A percentile compares a stretch with the other conserved stretches of the same genome.
phyloP scores from a whole-genome alignment of 768 basidiomycete species.

The Pleurotus giganteus region DNA sequence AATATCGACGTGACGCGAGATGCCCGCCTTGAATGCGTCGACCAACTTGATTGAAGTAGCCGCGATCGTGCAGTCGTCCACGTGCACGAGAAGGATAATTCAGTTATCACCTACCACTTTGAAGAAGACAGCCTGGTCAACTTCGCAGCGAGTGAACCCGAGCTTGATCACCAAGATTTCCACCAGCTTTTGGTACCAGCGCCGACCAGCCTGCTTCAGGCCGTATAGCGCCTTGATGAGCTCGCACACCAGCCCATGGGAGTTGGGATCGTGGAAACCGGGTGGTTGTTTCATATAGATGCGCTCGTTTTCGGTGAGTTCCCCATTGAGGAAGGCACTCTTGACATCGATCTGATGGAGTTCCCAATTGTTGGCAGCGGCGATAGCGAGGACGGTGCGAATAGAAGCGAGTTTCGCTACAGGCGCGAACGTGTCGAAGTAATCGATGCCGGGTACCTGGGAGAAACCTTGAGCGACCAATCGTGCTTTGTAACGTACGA shows the following conservation, averaged over 20 bases:
- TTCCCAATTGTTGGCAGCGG: constrained; percentile 20
- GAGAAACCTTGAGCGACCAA: constrained; percentile 38
- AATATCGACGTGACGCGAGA: constrained; percentile 22
- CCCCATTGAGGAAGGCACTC: constrained; percentile 35
- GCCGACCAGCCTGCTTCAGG: constrained; percentile 24
- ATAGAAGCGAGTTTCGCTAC: constrained; percentile 22
- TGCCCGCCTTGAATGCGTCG: constrained; percentile 19
- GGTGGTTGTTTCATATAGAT: constrained; percentile 45
- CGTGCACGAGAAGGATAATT: constrained; percentile 24
- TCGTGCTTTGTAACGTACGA: constrained; percentile 33
- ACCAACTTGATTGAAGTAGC: constrained; percentile 15
- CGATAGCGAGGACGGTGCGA: constrained; percentile 26
- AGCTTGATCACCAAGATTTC: constrained; percentile 15
- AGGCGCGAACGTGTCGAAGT: constrained; percentile 32
- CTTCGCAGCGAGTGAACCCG: constrained; percentile 16
- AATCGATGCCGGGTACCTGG: constrained; percentile 40
- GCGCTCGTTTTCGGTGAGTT: constrained; percentile 25
- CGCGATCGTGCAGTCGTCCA: constrained; percentile 30
- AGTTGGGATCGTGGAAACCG: constrained; percentile 18
- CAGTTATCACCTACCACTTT: constrained; percentile 10
- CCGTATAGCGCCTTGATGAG: constrained; percentile 28
- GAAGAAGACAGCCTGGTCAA: constrained; percentile 26
- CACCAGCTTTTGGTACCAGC: constrained; percentile 23
- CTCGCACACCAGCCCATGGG: constrained; percentile 14
- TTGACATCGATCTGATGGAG: constrained; percentile 34